Percentiles rank a stretch among this genome's conserved stretches.
Conservation (phyloP, 495 filamentous ascomycete species). For the Pyronema domesticum region DNA sequence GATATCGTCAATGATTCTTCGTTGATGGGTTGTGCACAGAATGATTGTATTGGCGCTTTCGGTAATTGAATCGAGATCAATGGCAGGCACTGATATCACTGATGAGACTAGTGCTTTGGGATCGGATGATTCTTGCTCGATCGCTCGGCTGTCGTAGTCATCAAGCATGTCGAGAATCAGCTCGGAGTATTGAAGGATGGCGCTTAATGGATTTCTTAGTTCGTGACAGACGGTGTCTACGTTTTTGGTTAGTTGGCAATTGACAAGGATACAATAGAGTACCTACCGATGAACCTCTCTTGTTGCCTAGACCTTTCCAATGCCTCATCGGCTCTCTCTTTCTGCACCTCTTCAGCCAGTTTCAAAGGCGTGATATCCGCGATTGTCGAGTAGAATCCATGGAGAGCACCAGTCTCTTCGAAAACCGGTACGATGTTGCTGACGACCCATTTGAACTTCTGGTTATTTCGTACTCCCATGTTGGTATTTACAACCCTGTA, state of each 20-base stretch:
- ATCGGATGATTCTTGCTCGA: slow-evolving; percentile 1
- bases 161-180: slow-evolving; percentile 44
- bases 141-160: slow-evolving; percentile 26
- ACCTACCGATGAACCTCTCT: neutral
- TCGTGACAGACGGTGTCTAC: slow-evolving; percentile 69
- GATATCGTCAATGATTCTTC: slow-evolving; percentile 64
- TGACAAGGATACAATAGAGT: neutral
- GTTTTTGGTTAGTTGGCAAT: neutral
- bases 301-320: slow-evolving; percentile 49
- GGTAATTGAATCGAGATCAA: slow-evolving; percentile 37
- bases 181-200: slow-evolving; percentile 66
- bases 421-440: neutral
- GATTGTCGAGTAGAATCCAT: slow-evolving; percentile 19
- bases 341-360: slow-evolving; percentile 26
- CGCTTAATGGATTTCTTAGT: slow-evolving; percentile 67
- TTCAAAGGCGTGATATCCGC: slow-evolving; percentile 35
- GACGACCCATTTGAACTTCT: slow-evolving; percentile 2
- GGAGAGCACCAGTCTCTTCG: neutral
- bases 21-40: slow-evolving; percentile 59
- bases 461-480: neutral
- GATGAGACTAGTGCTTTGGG: no score
- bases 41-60: slow-evolving; percentile 58
- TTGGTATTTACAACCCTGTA: neutral
- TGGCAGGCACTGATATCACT: neutral
- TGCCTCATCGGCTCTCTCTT: slow-evolving; percentile 46